Evolutionary conservation across 1,284 basidiomycete genomes (phyloP), one percentile per base, ranked within the genome.

Genomic region (Ustilago sp.): DNA sequence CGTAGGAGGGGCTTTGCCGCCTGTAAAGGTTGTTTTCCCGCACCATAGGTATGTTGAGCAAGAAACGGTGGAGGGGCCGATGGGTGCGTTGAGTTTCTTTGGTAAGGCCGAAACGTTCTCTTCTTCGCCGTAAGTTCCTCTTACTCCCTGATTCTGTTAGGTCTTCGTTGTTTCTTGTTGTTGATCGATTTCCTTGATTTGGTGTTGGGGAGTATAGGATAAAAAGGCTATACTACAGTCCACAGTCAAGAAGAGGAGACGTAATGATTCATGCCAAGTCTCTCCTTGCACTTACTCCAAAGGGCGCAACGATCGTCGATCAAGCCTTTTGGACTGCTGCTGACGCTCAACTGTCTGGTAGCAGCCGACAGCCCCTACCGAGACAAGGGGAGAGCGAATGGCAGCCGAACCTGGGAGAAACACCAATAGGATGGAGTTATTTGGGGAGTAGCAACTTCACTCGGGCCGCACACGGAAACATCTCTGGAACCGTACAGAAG

Each of bases 261-360:
- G 31, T 86, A n/a, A 68, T 86, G 63, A 86, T 86, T 51, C 84
- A 86, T 57, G 81, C 80, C 53, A 86, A 86, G 52, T 74, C 68
- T 13, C 54, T 85, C 28, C 55, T 85, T n/a, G 80, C 75, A 7
- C 61, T 74, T 52, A 56, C 62, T 9, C 36, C 57, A 1, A 39
- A 65, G 1, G 70, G 67, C 34, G 15, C 19, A 9, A 19, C 28
- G 0, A 9, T 70, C 3, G 67, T 80, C 23, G 54, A 72, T 36
- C 34, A 57, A 4, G 74, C 68, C 1, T 73, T 76, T 28, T n/a
- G 32, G 23, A 63, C 61, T 11, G 70, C 75, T 4, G 41, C 48
- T 19, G 59, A 66, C 15, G 36, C 56, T 8, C 64, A 66, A 43
- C 59, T 71, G 47, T 62, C 61, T 0, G 51, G 35, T 39, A 34